phyloP scores from a whole-genome alignment of 768 basidiomycete genomes.

The Epithele typhae region DNA sequence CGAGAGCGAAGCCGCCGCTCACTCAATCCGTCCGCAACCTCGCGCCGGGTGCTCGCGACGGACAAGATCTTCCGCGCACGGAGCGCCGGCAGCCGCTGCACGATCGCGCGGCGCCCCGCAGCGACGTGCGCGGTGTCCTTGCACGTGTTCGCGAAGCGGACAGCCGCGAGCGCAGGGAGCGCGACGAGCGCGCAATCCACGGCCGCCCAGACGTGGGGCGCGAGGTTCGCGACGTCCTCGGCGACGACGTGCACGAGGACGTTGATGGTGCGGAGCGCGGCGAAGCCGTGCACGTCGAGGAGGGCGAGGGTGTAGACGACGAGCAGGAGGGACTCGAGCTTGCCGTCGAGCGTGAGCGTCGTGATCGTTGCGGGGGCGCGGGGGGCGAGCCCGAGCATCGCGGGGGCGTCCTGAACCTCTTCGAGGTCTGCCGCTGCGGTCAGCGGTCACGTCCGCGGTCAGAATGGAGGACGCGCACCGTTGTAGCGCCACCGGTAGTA shows the following conservation, averaged over 20 bases:
- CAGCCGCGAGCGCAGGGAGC: constrained; percentile 8
- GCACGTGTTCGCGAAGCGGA: constrained; percentile 10
- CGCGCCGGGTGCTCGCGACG: too few species aligned
- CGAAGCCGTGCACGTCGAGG: constrained; percentile 10
- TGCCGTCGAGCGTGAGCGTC: constrained; percentile 12
- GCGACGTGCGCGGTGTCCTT: constrained; percentile 2
- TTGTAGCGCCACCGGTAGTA: constrained; percentile 9
- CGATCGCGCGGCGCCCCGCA: constrained; percentile 3
- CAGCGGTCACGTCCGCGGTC: not conserved
- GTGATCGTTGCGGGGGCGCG: constrained; percentile 4
- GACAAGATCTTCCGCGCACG: constrained; percentile 4
- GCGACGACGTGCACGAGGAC: constrained; percentile 3
- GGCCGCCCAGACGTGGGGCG: constrained; percentile 2
- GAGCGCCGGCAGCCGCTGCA: constrained; percentile 4
- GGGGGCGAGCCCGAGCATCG: constrained; percentile 2
- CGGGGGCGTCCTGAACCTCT: constrained; percentile 4
- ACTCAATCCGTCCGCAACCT: too few species aligned
- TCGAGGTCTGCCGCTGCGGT: not conserved
- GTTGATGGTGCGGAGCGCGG: constrained; percentile 6
- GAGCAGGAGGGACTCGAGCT: constrained; percentile 7
- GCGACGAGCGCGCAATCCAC: constrained; percentile 12
- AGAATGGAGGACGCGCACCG: not conserved
- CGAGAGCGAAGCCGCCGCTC: too few species aligned
- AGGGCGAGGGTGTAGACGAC: constrained; percentile 5
- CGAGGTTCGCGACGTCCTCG: constrained; percentile 4